A percentile compares a stretch with the other conserved stretches of the same genome.
phyloP scores from a whole-genome alignment of 208 protist genomes.

The Porcisia hertigi region DNA sequence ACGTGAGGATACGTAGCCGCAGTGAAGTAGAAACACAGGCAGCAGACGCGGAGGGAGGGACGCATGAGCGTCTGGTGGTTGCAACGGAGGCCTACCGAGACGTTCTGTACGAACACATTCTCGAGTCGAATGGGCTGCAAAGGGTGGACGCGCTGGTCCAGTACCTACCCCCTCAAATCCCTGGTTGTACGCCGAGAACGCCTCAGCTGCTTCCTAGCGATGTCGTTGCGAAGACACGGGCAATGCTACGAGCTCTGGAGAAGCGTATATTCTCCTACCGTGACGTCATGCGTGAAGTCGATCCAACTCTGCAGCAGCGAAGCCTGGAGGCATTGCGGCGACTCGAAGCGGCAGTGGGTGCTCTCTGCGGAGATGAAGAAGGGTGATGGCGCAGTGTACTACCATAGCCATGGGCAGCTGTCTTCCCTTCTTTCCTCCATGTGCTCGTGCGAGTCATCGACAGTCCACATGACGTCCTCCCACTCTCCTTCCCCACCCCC shows the following conservation, averaged over 20 bases:
- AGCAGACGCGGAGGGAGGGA: conserved; percentile 17
- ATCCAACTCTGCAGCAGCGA: conserved; percentile 15
- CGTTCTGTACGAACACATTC: conserved; percentile 46
- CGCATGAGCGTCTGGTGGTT: conserved; percentile 30
- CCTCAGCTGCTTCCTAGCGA: no score
- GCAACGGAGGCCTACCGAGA: conserved; percentile 50
- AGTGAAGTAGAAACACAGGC: background rate
- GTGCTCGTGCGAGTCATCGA: background rate
- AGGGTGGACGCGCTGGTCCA: conserved; percentile 5
- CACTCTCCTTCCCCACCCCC: no score
- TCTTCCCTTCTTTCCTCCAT: background rate
- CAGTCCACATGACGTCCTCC: no score
- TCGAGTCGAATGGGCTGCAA: conserved; percentile 32
- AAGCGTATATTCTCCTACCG: conserved; percentile 12
- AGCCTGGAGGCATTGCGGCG: conserved; percentile 26
- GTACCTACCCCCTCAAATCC: conserved; percentile 6
- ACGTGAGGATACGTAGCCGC: background rate
- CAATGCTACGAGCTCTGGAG: conserved; percentile 32
- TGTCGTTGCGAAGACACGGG: background rate
- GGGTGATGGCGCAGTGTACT: background rate
- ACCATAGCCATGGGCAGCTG: background rate
- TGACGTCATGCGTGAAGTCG: conserved; percentile 7
- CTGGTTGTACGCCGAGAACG: background rate
- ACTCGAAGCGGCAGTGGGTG: conserved; percentile 24
- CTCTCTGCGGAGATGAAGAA: conserved; percentile 8